phyloP scores from a whole-genome alignment of 179 eudicot genomes.

The Beta macrorhiza region DNA sequence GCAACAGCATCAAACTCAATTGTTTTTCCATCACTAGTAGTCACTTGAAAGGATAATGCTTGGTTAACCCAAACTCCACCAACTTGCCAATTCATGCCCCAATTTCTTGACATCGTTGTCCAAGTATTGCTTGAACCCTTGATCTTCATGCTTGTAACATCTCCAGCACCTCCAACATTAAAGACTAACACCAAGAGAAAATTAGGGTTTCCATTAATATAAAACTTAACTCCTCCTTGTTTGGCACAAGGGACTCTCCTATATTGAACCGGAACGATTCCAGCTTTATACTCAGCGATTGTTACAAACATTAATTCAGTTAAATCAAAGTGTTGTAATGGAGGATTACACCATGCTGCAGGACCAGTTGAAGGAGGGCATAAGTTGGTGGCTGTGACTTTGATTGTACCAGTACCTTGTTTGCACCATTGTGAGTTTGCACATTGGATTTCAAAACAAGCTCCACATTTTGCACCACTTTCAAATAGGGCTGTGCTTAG shows the following conservation, averaged over 20 bases:
- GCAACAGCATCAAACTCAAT: slow-evolving; percentile 12
- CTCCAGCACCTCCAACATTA: slow-evolving; percentile 23
- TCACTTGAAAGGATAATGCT: slow-evolving; percentile 14
- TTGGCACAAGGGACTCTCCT: slow-evolving; percentile 11
- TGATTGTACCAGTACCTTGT: neutral
- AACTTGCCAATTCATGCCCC: slow-evolving; percentile 29
- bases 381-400: slow-evolving; percentile 23
- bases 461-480: slow-evolving; percentile 19
- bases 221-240: slow-evolving; percentile 20
- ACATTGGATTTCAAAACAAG: slow-evolving; percentile 22
- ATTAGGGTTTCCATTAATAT: slow-evolving; percentile 12
- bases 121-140: slow-evolving; percentile 1
- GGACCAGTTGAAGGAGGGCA: slow-evolving; percentile 23
- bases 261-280: slow-evolving; percentile 23
- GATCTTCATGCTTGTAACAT: slow-evolving; percentile 11
- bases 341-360: slow-evolving; percentile 21
- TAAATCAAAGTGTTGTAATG: slow-evolving; percentile 17
- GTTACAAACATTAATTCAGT: slow-evolving; percentile 19
- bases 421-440: slow-evolving; percentile 19
- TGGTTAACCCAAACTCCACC: neutral
- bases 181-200: slow-evolving; percentile 17
- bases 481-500: slow-evolving; percentile 19
- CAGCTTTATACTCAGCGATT: slow-evolving; percentile 5
- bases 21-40: slow-evolving; percentile 18
- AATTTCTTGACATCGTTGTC: slow-evolving; percentile 18